Percentiles rank a stretch among this genome's conserved stretches.
phyloP scores from a whole-genome alignment of 2,329 filamentous ascomycete genomes.

The Uncinocarpus reesii region DNA sequence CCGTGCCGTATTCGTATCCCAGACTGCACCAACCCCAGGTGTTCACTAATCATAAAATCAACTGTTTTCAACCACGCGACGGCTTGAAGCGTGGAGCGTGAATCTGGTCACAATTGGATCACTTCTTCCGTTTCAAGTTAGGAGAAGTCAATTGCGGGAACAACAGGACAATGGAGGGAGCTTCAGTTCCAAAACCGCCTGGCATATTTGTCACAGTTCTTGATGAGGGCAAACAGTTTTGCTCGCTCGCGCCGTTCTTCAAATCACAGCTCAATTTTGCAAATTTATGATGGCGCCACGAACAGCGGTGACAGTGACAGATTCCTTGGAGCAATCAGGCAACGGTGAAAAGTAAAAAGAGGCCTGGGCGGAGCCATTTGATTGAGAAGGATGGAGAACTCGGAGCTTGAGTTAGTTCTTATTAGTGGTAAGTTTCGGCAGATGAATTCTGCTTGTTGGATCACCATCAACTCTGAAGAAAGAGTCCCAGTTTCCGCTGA shows the following conservation, averaged over 20 bases:
- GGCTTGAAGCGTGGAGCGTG: too few species aligned
- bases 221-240: background rate
- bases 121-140: too few species aligned
- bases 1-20: too few species aligned
- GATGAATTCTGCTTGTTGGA: constrained; percentile 3
- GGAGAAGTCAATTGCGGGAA: too few species aligned
- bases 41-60: too few species aligned
- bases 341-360: background rate
- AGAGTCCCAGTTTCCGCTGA: constrained; percentile 3
- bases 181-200: background rate
- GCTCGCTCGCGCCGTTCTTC: too few species aligned
- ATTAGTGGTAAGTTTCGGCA: constrained; percentile 11
- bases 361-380: background rate
- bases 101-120: too few species aligned
- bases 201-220: too few species aligned
- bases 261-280: too few species aligned
- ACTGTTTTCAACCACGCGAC: too few species aligned
- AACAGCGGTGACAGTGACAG: constrained; percentile 1
- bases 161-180: too few species aligned
- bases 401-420: background rate
- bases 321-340: background rate
- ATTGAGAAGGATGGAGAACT: background rate
- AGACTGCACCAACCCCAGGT: too few species aligned
- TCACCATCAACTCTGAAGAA: background rate
- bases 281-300: background rate